Evolutionary conservation across 2,329 filamentous ascomycete species (phyloP).

Genomic region (Leptoxyphium fumago): DNA sequence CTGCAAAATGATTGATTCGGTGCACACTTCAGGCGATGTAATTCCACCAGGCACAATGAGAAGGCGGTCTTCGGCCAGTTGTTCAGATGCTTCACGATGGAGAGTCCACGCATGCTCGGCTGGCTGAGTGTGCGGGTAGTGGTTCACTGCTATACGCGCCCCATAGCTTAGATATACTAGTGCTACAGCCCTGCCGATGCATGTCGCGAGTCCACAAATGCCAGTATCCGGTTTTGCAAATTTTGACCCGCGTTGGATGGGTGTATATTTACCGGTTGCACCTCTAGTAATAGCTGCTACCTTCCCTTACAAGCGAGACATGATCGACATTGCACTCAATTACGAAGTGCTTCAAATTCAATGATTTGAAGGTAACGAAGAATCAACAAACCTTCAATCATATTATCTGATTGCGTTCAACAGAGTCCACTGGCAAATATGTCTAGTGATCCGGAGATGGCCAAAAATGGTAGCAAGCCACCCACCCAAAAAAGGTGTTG

Average conservation of each 20-base stretch:
- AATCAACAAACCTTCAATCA: no score
- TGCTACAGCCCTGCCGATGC: conserved; percentile 69
- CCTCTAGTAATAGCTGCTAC: conserved; percentile 78
- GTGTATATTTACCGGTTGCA: conserved; percentile 55
- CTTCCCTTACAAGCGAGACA: conserved; percentile 50
- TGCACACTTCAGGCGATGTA: conserved; percentile 55
- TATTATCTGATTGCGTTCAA: no score
- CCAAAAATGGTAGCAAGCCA: no score
- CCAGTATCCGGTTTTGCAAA: background rate
- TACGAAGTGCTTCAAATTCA: no score
- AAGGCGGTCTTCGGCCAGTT: conserved; percentile 20
- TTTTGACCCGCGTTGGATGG: background rate
- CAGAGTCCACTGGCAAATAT: no score
- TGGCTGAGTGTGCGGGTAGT: conserved; percentile 46
- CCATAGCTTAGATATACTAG: conserved; percentile 67
- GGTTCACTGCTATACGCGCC: conserved; percentile 66
- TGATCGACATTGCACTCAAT: conserved; percentile 2
- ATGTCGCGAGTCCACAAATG: background rate
- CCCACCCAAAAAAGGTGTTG: no score
- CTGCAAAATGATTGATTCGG: conserved; percentile 41
- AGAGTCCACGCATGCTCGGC: conserved; percentile 7
- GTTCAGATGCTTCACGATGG: conserved; percentile 34
- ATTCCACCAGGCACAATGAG: conserved; percentile 55
- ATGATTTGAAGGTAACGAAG: no score
- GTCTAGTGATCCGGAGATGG: no score